Evolutionary conservation across 2,329 filamentous ascomycete species (phyloP), one percentile per base, ranked within the genome.

Genomic region (Colletotrichum incanum): DNA sequence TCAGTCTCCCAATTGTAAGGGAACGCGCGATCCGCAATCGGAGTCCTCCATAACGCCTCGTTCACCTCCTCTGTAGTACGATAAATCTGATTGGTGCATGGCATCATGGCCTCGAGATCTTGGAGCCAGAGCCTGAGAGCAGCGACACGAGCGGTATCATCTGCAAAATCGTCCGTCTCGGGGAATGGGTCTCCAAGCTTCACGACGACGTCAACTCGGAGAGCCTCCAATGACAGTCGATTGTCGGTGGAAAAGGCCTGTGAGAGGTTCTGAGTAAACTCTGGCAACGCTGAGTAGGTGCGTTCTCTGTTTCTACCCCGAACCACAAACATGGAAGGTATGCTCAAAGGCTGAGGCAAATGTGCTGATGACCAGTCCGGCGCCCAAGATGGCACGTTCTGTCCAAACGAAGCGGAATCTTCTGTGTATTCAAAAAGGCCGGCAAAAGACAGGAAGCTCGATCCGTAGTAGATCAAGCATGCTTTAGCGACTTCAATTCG

Each of bases 1-100:
- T 65, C 63, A n/a, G 39, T 59, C 41, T 65, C 63, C 63, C 52
- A 65, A 9, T 65, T 65, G 31, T 49, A 65, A 12, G 63, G 52
- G 28, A 58, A 65, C 31, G 52, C 63, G 14, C 63, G 52, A 39
- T 65, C 63, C 20, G 52, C 52, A 9, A 65, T 28, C 9, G 63
- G 63, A 5, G 50, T 65, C 23, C 63, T 58, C 52, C 63, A 65
- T 3, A 65, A 23, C 28, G 63, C 63, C 39, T 59, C 63, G 12
- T 26, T 16, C n/a, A 59, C 5, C 3, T 31, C 39, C 3, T 34
- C 16, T 5, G 28, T 7, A 2, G 39, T 39, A 2, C 14, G n/a
- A 23, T 65, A 65, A 3, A 28, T 39, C n/a, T 16, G 23, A 26
- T n/a, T 58, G n/a, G 28, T 8, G 20, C 31, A 9, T 20, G n/a